A percentile compares a stretch with the other conserved stretches of the same genome.
Evolutionary conservation across 352 stramenopile species (phyloP).

Genomic region (Globisporangium parvum): DNA sequence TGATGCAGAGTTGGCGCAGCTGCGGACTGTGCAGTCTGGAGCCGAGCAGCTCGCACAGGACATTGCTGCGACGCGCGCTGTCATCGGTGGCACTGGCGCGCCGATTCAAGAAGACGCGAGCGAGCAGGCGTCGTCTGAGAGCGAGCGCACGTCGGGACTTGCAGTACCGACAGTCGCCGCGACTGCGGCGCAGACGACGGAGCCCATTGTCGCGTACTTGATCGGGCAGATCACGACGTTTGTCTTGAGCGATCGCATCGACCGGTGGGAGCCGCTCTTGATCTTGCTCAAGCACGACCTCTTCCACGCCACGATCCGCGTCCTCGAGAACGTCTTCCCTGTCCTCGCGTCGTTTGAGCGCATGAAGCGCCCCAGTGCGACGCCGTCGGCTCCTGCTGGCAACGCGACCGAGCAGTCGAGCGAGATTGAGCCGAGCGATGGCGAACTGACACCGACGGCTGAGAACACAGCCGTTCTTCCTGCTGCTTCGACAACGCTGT

Average conservation of each 20-base stretch:
- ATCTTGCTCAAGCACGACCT: conserved; percentile 61
- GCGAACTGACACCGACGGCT: neutral
- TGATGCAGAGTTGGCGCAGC: conserved; percentile 27
- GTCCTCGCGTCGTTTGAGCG: conserved; percentile 52
- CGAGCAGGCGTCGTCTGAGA: neutral
- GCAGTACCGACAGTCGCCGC: conserved; percentile 23
- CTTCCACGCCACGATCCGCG: conserved; percentile 56
- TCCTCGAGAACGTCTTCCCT: conserved; percentile 71
- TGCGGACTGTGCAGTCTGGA: conserved; percentile 7
- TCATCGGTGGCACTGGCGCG: conserved; percentile 21
- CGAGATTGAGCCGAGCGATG: neutral
- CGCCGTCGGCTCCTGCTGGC: conserved; percentile 11
- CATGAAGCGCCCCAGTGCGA: conserved; percentile 19
- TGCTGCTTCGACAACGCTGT: neutral
- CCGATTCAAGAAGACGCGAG: conserved; percentile 21
- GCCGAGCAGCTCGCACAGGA: conserved; percentile 4
- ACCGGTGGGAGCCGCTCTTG: conserved; percentile 79
- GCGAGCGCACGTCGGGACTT: conserved; percentile 9
- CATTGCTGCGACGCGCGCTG: conserved; percentile 1
- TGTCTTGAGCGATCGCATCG: conserved; percentile 63
- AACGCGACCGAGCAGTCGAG: conserved; percentile 4
- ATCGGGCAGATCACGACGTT: conserved; percentile 53
- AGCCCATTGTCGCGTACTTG: conserved; percentile 82
- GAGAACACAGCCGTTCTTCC: too few species aligned
- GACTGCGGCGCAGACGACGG: conserved; percentile 49